Base-by-base conservation (phyloP, 495 filamentous ascomycete species). In the Penicillium manginii region DNA sequence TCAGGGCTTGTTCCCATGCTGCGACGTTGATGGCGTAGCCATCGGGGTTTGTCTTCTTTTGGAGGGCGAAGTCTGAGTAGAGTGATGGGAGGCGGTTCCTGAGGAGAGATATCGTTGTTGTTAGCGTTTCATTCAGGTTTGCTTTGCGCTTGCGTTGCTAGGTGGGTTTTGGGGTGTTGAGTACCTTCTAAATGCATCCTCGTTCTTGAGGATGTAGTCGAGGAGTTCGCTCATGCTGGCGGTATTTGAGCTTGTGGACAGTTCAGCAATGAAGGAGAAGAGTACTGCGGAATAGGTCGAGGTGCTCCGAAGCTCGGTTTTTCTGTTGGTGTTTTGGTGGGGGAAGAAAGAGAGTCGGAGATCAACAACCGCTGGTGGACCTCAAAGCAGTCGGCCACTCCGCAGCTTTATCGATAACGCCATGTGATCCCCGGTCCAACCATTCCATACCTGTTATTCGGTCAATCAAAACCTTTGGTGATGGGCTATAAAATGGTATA, bases 41-140 rank as follows among this genome's bases (percentile, higher is more conserved):
- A 65, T 96, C 92, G 1, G 93, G 92, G 68, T 98, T 98, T 32
- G 88, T 88, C 53, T 84, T 85, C 58, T 83, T 83, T 60, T 93
- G 92, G 35, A 81, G 69, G 4, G 84, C 78, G 73, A 98, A 98
- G 72, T 98, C 96, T 55, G 93, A 97, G 76, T 96, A 98, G 51
- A 98, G 85, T 14, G 93, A 93, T 6, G 92, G 88, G 4, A 97
- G 86, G 40, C 94, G 92, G 59, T 87, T 85, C 74, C 89, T 94
- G n/a, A 32, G 19, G 19, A 1, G 0, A 29, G n/a, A 10, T 9
- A 12, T 31, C 12, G 54, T 26, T 39, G 12, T 17, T n/a, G 42
- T 49, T 49, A 52, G 50, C 10, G 6, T 39, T n/a, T 43, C 17
- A 6, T 43, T 0, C 17, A n/a, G 3, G 26, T 8, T 29, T 29